Evolutionary conservation across 805 yeast species (phyloP), one percentile per base, ranked within the genome.

Genomic region (Brettanomyces bruxellensis): DNA sequence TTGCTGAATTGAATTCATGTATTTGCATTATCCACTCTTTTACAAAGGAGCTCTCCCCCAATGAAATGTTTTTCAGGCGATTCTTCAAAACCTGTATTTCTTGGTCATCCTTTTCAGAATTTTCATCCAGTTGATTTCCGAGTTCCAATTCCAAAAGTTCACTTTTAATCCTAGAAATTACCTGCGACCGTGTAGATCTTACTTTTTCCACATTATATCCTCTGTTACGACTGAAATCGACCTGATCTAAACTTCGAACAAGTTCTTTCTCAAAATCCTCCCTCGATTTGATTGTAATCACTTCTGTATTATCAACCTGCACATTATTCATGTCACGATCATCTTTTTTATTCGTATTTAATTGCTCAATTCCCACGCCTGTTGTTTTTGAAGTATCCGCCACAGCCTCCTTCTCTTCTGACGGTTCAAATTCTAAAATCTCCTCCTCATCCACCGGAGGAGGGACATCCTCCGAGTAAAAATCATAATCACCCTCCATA

Each of bases 401-500:
- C 7, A 25, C 40, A 18, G 1, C 34, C 6, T 35, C 25, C 25
- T 39, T 34, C 32, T 3, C 22, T n/a, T 51, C 50, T 22, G 48
- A 9, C 36, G 45, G 45, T n/a, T 35, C 40, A 4, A 54, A 36
- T 34, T 59, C 65, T 6, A 57, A 40, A 3, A 59, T 47, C 38
- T 59, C 62, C 4, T 45, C 39, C 22, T 58, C 62, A 12, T 47
- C 49, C 3, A 34, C 45, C 8, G 30, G 40, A 5, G 46, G 46
- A 36, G 55, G 48, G 3, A 60, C 45, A 18, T 59, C 63, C 40
- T 58, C 61, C 1, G 62, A 52, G 37, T 58, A 60, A 34, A 53
- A 60, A 36, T 60, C 65, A 4, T 28, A 34, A 4, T 42, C 23
- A 4, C 12, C 38, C 53, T n/a, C 23, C 38, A 35, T 35, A 2